Base-by-base conservation (phyloP, 345 rosid species). In the Noccaea bulbosa region DNA sequence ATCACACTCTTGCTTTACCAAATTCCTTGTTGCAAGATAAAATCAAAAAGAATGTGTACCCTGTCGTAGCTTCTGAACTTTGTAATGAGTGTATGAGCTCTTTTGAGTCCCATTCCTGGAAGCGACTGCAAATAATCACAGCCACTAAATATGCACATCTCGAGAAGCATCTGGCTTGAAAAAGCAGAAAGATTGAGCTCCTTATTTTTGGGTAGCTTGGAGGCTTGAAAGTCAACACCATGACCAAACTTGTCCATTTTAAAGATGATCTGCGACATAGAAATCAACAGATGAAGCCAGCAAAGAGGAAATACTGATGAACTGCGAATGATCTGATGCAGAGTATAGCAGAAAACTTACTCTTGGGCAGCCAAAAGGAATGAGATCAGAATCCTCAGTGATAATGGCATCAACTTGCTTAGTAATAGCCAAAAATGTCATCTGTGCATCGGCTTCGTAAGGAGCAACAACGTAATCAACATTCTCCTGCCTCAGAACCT, bases 211-310 rank as follows among this genome's bases (percentile, higher is more conserved):
- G 78, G 85, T 54, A 94, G 86, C 83, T 77, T 80, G 63, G 90
- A 86, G 68, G 75, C 74, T 52, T 81, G 84, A 77, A 94, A 94
- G 78, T 91, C 96, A 67, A 89, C 85, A 57, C 87, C 95, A 77
- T 89, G 95, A 51, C 99, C 99, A 75, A 83, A 91, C 84, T 94
- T 91, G 80, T 94, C 98, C 98, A 94, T 89, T 73, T 94, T 94
- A 68, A 83, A 94, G 70, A 94, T 86, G 51, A 94, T 83, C 99
- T 91, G 83, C 14, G 0, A 47, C 46, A 69, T 1, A 40, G 32
- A 27, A 44, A 14, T 14, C 3, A 37, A 12, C 41, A 43, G 32
- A 52, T 58, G 41, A 56, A 72, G 51, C 65, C 32, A 35, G 38
- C 30, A 30, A 52, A 46, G 12, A 16, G n/a, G 32, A 55, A 48